Evolutionary conservation across 768 basidiomycete species (phyloP).

Genomic region (Mycena indigotica): DNA sequence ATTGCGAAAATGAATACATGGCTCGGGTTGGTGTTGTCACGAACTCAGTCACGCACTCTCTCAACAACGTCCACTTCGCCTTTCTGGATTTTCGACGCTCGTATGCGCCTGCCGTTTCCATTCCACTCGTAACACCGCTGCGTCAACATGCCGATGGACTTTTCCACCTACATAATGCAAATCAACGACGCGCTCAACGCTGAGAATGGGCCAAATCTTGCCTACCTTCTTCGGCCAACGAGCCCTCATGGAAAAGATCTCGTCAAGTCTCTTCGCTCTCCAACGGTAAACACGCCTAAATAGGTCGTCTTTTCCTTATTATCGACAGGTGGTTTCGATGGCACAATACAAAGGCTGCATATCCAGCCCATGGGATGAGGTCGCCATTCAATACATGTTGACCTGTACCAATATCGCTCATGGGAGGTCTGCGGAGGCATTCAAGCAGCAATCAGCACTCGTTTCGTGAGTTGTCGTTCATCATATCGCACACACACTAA

Average conservation of each 20-base stretch:
- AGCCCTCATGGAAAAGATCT: conserved; percentile 77
- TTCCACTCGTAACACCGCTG: too few species aligned
- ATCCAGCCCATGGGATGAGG: conserved; percentile 81
- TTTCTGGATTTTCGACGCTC: too few species aligned
- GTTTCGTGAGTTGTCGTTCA: conserved; percentile 62
- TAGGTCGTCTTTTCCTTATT: conserved; percentile 3
- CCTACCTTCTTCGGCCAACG: conserved; percentile 74
- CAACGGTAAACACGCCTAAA: conserved; percentile 38
- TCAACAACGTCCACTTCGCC: too few species aligned
- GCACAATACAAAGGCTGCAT: conserved; percentile 62
- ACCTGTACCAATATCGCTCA: conserved; percentile 72
- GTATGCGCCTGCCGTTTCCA: too few species aligned
- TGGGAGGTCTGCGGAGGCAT: conserved; percentile 69
- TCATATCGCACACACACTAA: background rate
- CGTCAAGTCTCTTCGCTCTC: conserved; percentile 69
- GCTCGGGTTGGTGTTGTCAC: too few species aligned
- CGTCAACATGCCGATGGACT: conserved; percentile 50
- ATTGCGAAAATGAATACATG: too few species aligned
- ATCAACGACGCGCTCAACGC: conserved; percentile 61
- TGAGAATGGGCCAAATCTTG: conserved; percentile 70
- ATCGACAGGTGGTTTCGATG: conserved; percentile 33
- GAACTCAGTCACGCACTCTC: too few species aligned
- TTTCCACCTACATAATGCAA: conserved; percentile 60
- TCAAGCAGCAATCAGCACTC: conserved; percentile 76
- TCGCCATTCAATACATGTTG: conserved; percentile 80